Evolutionary conservation across 2,329 filamentous ascomycete genomes (phyloP), one percentile per base, ranked within the genome.

Genomic region (Penicillium sp.): DNA sequence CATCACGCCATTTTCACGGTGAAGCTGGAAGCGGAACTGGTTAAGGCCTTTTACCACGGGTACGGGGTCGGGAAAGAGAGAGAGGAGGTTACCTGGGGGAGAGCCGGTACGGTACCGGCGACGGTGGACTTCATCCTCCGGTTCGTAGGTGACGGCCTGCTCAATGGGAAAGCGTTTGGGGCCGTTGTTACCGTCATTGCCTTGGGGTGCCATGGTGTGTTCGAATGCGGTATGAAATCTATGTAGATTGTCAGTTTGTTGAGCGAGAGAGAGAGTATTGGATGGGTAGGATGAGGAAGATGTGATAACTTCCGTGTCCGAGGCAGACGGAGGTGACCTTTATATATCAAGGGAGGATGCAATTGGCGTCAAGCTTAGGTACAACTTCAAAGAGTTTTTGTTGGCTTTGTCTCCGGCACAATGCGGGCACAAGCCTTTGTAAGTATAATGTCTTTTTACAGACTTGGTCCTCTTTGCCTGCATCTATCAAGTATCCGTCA

Each of bases 21-120:
- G 22, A 4, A 47, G 22, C 38, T 41, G 19, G 29, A 47, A 41
- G 13, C 37, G 29, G 29, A 41, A 47, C 22, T 47, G 37, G 22
- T 47, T 47, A 7, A 45, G 42, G 33, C 19, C 4, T 6, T 12
- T 25, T 7, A 25, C 22, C 5, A 25, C 22, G 0, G 42, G 33
- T 28, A 16, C 34, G 6, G 42, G 27, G 1, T 45, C 42, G 0
- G 42, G 42, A 16, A 10, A 45, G 3, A 11, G 4, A 13, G 25
- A 45, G 19, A 45, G 25, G 10, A 45, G 33, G 19, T 5, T 45
- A 4, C 9, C 25, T 0, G 42, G 42, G n/a, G 42, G 34, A 16
- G 42, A 45, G 10, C 42, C 42, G 7, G 42, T 45, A 10, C 42
- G 42, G 6, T 30, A 3, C 5, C 1, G 3, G 6, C 10, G 9